These are phyloP conservation scores for Cadophora luteo-olivacea DNA, from an alignment of 2,329 filamentous ascomycete species.

Conservation along the genomic window DNA sequence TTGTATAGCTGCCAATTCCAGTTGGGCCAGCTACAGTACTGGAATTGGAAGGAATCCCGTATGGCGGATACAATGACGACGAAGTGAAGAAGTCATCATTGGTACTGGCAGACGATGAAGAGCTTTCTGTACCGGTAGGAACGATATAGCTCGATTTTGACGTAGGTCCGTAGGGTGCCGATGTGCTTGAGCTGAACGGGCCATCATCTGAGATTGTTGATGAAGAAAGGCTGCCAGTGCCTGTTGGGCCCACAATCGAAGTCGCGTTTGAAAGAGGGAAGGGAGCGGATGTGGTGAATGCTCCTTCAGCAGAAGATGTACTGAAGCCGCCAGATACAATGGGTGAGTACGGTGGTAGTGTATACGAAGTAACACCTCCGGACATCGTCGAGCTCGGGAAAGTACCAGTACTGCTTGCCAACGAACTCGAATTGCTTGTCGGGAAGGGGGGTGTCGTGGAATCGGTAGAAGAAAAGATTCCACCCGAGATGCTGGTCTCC, in stretches of 20 bases:
- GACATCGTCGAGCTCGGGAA: slow-evolving; percentile 3
- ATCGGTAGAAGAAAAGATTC: slow-evolving; percentile 8
- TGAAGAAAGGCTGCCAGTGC: slow-evolving; percentile 16
- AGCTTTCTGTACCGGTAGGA: slow-evolving; percentile 25
- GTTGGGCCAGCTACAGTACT: slow-evolving; percentile 17
- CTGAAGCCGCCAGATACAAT: slow-evolving; percentile 14
- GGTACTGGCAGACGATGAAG: not conserved
- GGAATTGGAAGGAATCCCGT: slow-evolving; percentile 12
- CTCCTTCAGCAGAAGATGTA: slow-evolving; percentile 11
- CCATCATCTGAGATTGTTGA: not conserved
- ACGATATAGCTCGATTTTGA: slow-evolving; percentile 19
- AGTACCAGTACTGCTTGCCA: not conserved
- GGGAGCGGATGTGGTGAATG: slow-evolving; percentile 24
- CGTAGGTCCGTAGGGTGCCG: slow-evolving; percentile 15
- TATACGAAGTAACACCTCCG: not conserved
- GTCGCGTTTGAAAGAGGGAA: slow-evolving; percentile 24
- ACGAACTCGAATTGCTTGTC: slow-evolving; percentile 9
- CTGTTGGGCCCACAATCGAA: slow-evolving; percentile 20
- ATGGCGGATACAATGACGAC: not conserved
- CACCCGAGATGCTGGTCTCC: slow-evolving; percentile 7
- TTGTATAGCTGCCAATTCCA: slow-evolving; percentile 10
- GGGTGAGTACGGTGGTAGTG: slow-evolving; percentile 2
- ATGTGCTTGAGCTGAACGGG: slow-evolving; percentile 4
- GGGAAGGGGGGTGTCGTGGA: slow-evolving; percentile 9
- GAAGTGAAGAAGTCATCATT: not conserved